A percentile compares a stretch with the other conserved stretches of the same genome.
These are phyloP conservation scores for Cyberlindnera mrakii DNA, from an alignment of 805 yeast genomes.

Conservation along the genomic window DNA sequence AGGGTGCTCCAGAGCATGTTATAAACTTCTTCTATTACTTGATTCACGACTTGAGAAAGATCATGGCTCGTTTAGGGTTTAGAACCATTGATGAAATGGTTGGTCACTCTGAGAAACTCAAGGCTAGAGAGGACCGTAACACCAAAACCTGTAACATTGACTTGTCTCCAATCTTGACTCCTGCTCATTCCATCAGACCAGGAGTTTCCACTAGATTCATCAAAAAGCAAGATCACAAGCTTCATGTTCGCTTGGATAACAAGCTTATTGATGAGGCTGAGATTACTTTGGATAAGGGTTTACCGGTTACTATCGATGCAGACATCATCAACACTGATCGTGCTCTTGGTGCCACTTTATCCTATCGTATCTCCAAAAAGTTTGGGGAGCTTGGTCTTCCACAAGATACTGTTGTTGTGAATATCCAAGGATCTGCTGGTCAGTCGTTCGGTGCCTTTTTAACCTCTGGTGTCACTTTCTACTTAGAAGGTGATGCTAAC, in stretches of 20 bases:
- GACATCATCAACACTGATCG: slow-evolving; percentile 94
- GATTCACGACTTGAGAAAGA: slow-evolving; percentile 83
- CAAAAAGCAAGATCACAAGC: slow-evolving; percentile 88
- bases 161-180: slow-evolving; percentile 88
- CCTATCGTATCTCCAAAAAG: slow-evolving; percentile 87
- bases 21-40: slow-evolving; percentile 95
- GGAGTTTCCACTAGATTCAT: slow-evolving; percentile 93
- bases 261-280: slow-evolving; percentile 95
- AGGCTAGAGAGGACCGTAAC: slow-evolving; percentile 79
- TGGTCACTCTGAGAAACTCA: slow-evolving; percentile 89
- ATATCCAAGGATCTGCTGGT: slow-evolving; percentile 90
- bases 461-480: slow-evolving; percentile 93
- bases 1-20: slow-evolving; percentile 97
- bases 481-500: slow-evolving; percentile 94
- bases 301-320: slow-evolving; percentile 91
- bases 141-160: slow-evolving; percentile 90
- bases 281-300: slow-evolving; percentile 90
- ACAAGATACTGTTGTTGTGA: slow-evolving; percentile 91
- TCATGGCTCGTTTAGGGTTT: slow-evolving; percentile 94
- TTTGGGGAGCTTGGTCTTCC: slow-evolving; percentile 94
- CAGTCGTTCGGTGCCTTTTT: slow-evolving; percentile 98
- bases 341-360: slow-evolving; percentile 89
- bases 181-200: slow-evolving; percentile 93
- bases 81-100: slow-evolving; percentile 97
- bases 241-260: slow-evolving; percentile 91